A percentile compares a stretch with the other conserved stretches of the same genome.
phyloP scores from a whole-genome alignment of 192 early-diverging fungal genomes.

The Coemansia sp. region DNA sequence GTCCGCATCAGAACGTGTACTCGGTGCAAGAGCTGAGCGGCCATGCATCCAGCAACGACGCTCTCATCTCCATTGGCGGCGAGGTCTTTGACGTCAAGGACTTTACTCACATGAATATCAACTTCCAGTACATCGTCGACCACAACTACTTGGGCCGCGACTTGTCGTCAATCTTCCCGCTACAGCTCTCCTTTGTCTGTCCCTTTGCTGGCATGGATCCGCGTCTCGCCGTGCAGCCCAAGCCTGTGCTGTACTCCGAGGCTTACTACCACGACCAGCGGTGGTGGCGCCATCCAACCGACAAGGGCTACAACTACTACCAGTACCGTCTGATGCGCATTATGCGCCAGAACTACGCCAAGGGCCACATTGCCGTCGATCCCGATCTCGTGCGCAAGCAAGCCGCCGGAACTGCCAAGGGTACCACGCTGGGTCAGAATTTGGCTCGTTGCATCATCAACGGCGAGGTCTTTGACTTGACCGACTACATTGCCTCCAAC shows the following conservation, averaged over 20 bases:
- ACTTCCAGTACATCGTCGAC: conserved; percentile 53
- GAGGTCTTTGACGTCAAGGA: conserved; percentile 80
- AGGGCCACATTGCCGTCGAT: conserved; percentile 68
- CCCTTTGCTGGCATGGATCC: conserved; percentile 60
- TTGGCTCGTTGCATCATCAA: conserved; percentile 68
- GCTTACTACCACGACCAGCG: conserved; percentile 75
- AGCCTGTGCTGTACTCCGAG: conserved; percentile 60
- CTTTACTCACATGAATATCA: conserved; percentile 59
- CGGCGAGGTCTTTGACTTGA: conserved; percentile 73
- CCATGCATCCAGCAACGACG: conserved; percentile 61
- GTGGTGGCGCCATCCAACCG: conserved; percentile 60
- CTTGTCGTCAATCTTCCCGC: conserved; percentile 68
- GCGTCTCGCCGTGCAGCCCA: conserved; percentile 57
- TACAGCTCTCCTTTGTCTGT: conserved; percentile 64
- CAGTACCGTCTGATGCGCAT: conserved; percentile 64
- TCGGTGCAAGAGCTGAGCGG: conserved; percentile 64
- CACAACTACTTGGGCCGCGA: conserved; percentile 69
- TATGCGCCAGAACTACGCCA: conserved; percentile 64
- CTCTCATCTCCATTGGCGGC: conserved; percentile 74
- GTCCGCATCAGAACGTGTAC: conserved; percentile 75
- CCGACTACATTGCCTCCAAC: conserved; percentile 61
- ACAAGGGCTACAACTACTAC: conserved; percentile 70
- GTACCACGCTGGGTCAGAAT: conserved; percentile 29
- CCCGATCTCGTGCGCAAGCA: conserved; percentile 62
- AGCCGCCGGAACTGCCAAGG: conserved; percentile 50